phyloP scores from a whole-genome alignment of 1,284 basidiomycete genomes.

The Golubevia sp. region DNA sequence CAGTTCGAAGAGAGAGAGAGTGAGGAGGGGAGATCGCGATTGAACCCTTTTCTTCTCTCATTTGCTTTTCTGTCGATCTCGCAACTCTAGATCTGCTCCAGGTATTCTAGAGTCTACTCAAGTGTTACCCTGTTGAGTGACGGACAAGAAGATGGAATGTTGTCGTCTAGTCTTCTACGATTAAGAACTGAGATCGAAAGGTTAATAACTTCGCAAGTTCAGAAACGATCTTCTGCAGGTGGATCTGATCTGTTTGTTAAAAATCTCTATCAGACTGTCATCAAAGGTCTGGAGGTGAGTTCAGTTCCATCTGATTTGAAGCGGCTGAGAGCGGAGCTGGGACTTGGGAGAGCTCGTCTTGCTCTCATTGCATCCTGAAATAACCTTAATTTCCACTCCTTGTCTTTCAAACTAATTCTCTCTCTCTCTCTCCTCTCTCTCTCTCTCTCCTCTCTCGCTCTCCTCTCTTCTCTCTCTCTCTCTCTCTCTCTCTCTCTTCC shows the following conservation, averaged over 20 bases:
- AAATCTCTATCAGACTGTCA: constrained; percentile 1
- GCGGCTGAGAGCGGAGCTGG: no score
- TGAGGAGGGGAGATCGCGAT: no score
- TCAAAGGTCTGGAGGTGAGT: constrained; percentile 9
- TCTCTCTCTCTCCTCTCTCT: neutral
- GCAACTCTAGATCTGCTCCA: neutral
- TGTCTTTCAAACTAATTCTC: neutral
- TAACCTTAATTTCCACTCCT: constrained; percentile 1
- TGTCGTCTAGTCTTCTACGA: constrained; percentile 1
- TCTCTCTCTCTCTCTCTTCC: neutral
- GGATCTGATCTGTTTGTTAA: neutral
- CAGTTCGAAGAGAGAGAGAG: no score
- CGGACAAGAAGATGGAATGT: constrained; percentile 4
- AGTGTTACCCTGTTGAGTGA: constrained; percentile 3
- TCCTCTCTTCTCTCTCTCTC: neutral
- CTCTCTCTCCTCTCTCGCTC: neutral
- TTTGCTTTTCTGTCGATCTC: neutral
- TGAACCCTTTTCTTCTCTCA: no score
- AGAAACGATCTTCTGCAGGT: constrained; percentile 1
- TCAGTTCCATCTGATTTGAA: constrained; percentile 15
- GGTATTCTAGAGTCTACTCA: constrained; percentile 3
- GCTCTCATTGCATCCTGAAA: no score
- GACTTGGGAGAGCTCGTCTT: no score
- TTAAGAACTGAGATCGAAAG: constrained; percentile 5
- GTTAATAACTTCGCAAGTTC: neutral